These are phyloP conservation scores for Cryptococcus sp. DNA, from an alignment of 1,284 basidiomycete genomes.

Conservation along the genomic window DNA sequence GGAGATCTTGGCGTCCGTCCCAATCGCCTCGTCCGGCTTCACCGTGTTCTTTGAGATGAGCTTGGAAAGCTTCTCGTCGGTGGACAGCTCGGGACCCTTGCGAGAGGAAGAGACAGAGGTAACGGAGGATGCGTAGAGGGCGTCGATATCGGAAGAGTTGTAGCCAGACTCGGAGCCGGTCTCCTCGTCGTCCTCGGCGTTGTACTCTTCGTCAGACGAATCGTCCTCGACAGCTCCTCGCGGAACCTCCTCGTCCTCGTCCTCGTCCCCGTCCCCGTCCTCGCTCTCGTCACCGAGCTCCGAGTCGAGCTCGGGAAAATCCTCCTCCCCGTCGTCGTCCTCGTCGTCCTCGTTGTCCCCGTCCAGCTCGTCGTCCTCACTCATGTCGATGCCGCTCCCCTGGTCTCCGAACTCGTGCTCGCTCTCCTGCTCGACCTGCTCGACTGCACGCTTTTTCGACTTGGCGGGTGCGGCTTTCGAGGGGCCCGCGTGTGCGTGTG, in stretches of 20 bases:
- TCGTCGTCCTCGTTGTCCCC: slow-evolving; percentile 44
- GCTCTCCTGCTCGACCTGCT: slow-evolving; percentile 24
- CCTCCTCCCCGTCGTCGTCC: slow-evolving; percentile 21
- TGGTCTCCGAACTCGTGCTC: slow-evolving; percentile 28
- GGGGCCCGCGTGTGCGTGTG: slow-evolving; percentile 21
- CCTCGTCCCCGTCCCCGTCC: slow-evolving; percentile 47
- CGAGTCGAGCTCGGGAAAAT: slow-evolving; percentile 31
- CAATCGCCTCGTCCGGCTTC: slow-evolving; percentile 46
- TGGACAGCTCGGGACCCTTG: slow-evolving; percentile 11
- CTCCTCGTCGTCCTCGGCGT: slow-evolving; percentile 46
- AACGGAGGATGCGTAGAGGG: slow-evolving; percentile 35
- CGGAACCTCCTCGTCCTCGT: slow-evolving; percentile 36
- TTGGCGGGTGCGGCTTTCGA: slow-evolving; percentile 7
- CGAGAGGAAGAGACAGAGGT: slow-evolving; percentile 17
- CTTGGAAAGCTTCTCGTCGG: slow-evolving; percentile 34
- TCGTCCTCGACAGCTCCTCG: slow-evolving; percentile 52
- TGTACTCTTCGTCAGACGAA: slow-evolving; percentile 54
- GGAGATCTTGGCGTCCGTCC: slow-evolving; percentile 44
- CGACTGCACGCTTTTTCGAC: slow-evolving; percentile 24
- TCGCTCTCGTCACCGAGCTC: slow-evolving; percentile 42
- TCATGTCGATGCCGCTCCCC: slow-evolving; percentile 42
- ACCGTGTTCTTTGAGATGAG: slow-evolving; percentile 42
- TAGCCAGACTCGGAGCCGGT: slow-evolving; percentile 47
- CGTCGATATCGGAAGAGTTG: slow-evolving; percentile 51
- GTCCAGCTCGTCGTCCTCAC: slow-evolving; percentile 31